Evolutionary conservation across 2,329 filamentous ascomycete genomes (phyloP).

Genomic region (Colletotrichum sp.): DNA sequence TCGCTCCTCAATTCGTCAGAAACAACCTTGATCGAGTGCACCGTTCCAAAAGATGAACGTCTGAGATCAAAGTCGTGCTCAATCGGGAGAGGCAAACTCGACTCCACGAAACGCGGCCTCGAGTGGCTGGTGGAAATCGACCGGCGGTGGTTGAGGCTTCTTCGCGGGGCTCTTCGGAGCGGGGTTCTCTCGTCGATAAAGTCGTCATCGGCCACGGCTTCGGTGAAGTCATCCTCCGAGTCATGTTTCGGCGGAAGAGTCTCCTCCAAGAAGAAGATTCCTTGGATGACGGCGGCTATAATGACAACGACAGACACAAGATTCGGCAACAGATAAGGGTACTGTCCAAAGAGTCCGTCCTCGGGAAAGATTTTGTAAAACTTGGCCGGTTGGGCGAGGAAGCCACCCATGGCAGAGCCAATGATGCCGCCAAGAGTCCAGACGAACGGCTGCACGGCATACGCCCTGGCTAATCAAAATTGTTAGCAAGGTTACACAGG

Average conservation of each 20-base stretch:
- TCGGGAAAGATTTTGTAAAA: constrained; percentile 39
- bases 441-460: constrained; percentile 40
- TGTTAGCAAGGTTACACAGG: not conserved
- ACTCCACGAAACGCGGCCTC: constrained; percentile 35
- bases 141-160: constrained; percentile 17
- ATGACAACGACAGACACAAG: constrained; percentile 68
- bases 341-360: constrained; percentile 57
- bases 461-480: constrained; percentile 30
- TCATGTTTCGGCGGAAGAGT: constrained; percentile 33
- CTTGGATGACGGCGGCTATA: constrained; percentile 66
- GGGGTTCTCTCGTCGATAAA: constrained; percentile 31
- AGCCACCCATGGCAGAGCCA: constrained; percentile 41
- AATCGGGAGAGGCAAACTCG: constrained; percentile 35
- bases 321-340: constrained; percentile 67
- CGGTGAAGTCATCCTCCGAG: constrained; percentile 13
- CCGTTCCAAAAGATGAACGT: constrained; percentile 44
- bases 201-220: constrained; percentile 25
- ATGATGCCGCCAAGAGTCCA: constrained; percentile 41
- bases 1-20: constrained; percentile 22
- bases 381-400: constrained; percentile 37
- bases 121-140: constrained; percentile 25
- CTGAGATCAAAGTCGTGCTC: constrained; percentile 40
- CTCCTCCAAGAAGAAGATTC: constrained; percentile 64
- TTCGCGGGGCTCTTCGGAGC: constrained; percentile 27
- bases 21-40: constrained; percentile 40